A percentile compares a stretch with the other conserved stretches of the same genome.
Conservation (phyloP, 2,329 filamentous ascomycete genomes). For the Fragosphaeria purpurea region DNA sequence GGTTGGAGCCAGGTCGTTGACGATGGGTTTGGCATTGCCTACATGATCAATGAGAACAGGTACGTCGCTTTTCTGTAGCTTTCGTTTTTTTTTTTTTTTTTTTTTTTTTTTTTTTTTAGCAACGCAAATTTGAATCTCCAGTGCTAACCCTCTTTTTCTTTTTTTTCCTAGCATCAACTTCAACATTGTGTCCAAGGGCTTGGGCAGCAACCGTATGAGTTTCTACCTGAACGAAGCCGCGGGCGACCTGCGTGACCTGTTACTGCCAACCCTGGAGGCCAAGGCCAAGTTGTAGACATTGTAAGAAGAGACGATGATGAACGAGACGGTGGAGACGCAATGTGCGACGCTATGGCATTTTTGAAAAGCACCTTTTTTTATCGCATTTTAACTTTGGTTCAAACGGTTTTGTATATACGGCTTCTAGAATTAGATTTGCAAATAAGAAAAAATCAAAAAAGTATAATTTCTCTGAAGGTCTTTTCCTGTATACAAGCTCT, state of each 20-base stretch:
- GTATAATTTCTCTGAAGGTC: too few species aligned
- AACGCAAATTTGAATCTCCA: neutral
- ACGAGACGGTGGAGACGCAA: too few species aligned
- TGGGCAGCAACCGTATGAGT: conserved; percentile 88
- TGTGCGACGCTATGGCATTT: too few species aligned
- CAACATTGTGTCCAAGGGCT: conserved; percentile 89
- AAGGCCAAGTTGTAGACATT: conserved; percentile 73
- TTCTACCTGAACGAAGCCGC: conserved; percentile 94
- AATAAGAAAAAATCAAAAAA: too few species aligned
- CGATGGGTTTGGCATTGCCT: conserved; percentile 91
- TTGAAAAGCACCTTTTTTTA: too few species aligned
- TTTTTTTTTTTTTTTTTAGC: neutral
- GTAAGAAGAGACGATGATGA: too few species aligned
- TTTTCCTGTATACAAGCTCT: neutral
- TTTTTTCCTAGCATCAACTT: conserved; percentile 69
- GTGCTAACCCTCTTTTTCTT: conserved; percentile 6
- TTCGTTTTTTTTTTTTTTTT: neutral
- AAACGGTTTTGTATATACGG: too few species aligned
- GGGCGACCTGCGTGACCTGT: conserved; percentile 75
- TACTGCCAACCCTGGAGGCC: conserved; percentile 68
- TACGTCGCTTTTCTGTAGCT: conserved; percentile 27
- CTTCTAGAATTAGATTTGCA: too few species aligned
- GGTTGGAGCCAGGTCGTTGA: conserved; percentile 98
- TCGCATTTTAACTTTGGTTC: too few species aligned
- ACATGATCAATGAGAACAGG: conserved; percentile 99